Evolutionary conservation across 176 grass and related monocot genomes (phyloP).

Genomic region (Oryza longistaminata): DNA sequence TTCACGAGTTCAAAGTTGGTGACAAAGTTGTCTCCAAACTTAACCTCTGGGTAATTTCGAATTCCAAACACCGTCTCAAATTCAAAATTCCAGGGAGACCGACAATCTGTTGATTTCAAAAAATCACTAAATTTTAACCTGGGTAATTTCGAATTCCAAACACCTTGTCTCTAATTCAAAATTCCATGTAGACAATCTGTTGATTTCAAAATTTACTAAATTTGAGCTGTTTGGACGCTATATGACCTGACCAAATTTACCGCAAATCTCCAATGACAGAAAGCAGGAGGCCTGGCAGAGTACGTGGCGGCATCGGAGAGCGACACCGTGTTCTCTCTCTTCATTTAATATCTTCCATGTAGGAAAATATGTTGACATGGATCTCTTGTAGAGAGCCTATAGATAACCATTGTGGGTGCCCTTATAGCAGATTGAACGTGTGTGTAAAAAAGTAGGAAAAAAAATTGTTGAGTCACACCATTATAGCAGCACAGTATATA

Average conservation of each 20-base stretch:
- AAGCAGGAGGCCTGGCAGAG: slow-evolving; percentile 51
- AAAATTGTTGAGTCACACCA: too few species aligned
- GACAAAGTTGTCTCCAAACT: slow-evolving; percentile 46
- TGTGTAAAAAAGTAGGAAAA: too few species aligned
- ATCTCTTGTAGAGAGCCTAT: too few species aligned
- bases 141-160: neutral
- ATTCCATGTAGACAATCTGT: fast-evolving
- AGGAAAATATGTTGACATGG: too few species aligned
- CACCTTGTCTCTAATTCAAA: neutral
- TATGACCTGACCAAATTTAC: too few species aligned
- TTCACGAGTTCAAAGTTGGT: slow-evolving; percentile 37
- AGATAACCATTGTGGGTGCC: too few species aligned
- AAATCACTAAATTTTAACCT: neutral
- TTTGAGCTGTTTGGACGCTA: neutral
- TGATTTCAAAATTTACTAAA: neutral
- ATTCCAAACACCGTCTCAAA: neutral
- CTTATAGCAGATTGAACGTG: too few species aligned
- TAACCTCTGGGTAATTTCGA: slow-evolving; percentile 14
- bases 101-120: too few species aligned
- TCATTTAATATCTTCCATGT: too few species aligned
- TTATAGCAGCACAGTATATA: too few species aligned
- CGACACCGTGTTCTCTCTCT: neutral
- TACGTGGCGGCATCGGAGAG: slow-evolving; percentile 36
- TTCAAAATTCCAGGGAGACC: too few species aligned
- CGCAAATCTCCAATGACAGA: neutral